Base-by-base conservation (phyloP, 2,329 filamentous ascomycete genomes). In the Fusarium dimerum region DNA sequence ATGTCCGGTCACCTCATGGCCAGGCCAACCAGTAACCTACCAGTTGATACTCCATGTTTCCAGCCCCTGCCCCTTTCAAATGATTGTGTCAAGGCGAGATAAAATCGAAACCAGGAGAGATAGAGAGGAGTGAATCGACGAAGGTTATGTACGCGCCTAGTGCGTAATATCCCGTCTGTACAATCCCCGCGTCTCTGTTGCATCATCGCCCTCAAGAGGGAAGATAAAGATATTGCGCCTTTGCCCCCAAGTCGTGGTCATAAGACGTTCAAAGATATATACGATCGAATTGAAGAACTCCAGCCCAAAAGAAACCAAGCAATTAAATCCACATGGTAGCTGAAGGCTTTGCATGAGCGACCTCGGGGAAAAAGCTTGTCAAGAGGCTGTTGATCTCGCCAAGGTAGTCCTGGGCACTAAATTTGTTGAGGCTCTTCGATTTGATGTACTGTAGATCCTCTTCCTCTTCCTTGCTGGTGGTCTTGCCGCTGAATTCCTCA, bases 361-460 rank as follows among this genome's bases (percentile, higher is more conserved):
- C 55, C 41, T 74, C 72, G 11, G 66, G 76, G 66, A 88, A 87
- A 68, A 87, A 84, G 53, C 76, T 80, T 45, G 79, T 72, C 63
- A 88, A 80, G 13, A 96, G 73, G 50, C 81, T 83, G 60, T 89
- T 81, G 51, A 97, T 88, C 68, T 96, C 92, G 42, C 78, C 76
- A 54, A 95, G 75, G 73, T 99, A 99, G 65, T 96, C 92, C 45
- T 90, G 84, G 10, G 90, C 89, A 42, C 80, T 81, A 70, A 91
- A 89, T 64, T 87, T 88, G 64, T 79, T 80, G 6, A 97, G 80
- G 3, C 90, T 90, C 56, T 83, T 84, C 20, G 81, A 78, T 53
- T 80, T 72, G 67, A 97, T 83, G 53, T 87, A 83, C 60, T 83
- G 77, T 65, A 90, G 81, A 46, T 74, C 72, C 50, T 90, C 88